These are phyloP conservation scores for Brettanomyces naardenensis DNA, from an alignment of 805 yeast species.

Conservation along the genomic window DNA sequence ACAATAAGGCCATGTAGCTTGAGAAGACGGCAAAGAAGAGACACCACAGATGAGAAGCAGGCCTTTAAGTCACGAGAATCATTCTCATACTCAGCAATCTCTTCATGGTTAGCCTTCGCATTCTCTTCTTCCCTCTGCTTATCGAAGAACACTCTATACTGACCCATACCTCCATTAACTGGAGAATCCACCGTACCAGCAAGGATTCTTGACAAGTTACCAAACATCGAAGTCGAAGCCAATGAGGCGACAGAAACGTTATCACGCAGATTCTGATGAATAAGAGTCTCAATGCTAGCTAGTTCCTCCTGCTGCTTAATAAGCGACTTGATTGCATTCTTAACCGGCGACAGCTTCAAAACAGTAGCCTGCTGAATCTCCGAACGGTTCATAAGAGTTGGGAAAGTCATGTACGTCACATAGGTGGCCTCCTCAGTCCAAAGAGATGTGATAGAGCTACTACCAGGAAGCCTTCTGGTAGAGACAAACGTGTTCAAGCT, in stretches of 20 bases:
- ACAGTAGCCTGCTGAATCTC: slow-evolving; percentile 47
- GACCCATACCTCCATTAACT: slow-evolving; percentile 87
- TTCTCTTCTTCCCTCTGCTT: slow-evolving; percentile 6
- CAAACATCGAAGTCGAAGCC: slow-evolving; percentile 35
- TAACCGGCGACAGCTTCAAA: slow-evolving; percentile 69
- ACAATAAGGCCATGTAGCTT: slow-evolving; percentile 61
- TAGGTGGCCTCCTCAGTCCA: slow-evolving; percentile 88
- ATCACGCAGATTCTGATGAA: slow-evolving; percentile 34
- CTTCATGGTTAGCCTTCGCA: slow-evolving; percentile 10
- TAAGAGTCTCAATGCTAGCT: slow-evolving; percentile 54
- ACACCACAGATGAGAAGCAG: slow-evolving; percentile 62
- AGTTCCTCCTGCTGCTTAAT: slow-evolving; percentile 65
- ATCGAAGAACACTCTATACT: slow-evolving; percentile 62
- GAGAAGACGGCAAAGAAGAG: slow-evolving; percentile 58
- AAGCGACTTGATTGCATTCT: slow-evolving; percentile 68
- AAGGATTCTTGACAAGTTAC: slow-evolving; percentile 60
- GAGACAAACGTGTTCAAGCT: slow-evolving; percentile 63
- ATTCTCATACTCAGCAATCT: slow-evolving; percentile 18
- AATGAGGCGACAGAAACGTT: slow-evolving; percentile 21
- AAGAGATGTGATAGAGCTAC: slow-evolving; percentile 60
- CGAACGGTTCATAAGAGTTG: slow-evolving; percentile 80
- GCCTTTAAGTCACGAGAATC: slow-evolving; percentile 26
- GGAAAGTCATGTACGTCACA: slow-evolving; percentile 71
- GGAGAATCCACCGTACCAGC: slow-evolving; percentile 90
- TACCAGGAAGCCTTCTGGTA: slow-evolving; percentile 65